Evolutionary conservation across 306 rosid genomes (phyloP).

Genomic region (Hippophae tibetana): DNA sequence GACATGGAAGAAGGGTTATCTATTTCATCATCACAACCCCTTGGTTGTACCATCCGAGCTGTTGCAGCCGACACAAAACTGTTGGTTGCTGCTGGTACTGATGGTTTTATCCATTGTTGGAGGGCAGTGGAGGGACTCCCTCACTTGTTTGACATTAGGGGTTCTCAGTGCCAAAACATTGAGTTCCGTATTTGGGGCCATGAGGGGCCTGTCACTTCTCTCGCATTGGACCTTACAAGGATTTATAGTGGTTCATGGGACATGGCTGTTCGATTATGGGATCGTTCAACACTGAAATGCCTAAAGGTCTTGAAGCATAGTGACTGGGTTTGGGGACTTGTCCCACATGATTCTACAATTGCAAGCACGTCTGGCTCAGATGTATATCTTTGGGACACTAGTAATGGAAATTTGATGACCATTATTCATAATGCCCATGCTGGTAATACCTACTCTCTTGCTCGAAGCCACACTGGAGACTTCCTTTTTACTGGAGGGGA

Average conservation of each 20-base stretch:
- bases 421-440: constrained; percentile 55
- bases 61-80: constrained; percentile 71
- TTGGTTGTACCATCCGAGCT: constrained; percentile 85
- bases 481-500: constrained; percentile 89
- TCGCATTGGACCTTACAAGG: constrained; percentile 75
- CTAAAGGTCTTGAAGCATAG: constrained; percentile 61
- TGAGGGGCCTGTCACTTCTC: constrained; percentile 78
- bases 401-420: constrained; percentile 37
- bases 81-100: constrained; percentile 75
- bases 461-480: constrained; percentile 68
- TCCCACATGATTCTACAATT: constrained; percentile 63
- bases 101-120: constrained; percentile 93
- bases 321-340: constrained; percentile 92
- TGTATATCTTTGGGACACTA: constrained; percentile 78
- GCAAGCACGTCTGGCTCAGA: constrained; percentile 73
- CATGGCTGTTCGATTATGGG: constrained; percentile 87
- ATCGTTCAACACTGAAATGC: constrained; percentile 56
- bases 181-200: constrained; percentile 93
- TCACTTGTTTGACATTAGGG: constrained; percentile 68
- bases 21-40: constrained; percentile 61
- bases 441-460: constrained; percentile 62
- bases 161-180: constrained; percentile 31
- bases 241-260: constrained; percentile 99
- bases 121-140: constrained; percentile 61
- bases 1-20: constrained; percentile 79